Base-by-base conservation (phyloP, 1,139 yeast species). In the Ogataea hybrid region DNA sequence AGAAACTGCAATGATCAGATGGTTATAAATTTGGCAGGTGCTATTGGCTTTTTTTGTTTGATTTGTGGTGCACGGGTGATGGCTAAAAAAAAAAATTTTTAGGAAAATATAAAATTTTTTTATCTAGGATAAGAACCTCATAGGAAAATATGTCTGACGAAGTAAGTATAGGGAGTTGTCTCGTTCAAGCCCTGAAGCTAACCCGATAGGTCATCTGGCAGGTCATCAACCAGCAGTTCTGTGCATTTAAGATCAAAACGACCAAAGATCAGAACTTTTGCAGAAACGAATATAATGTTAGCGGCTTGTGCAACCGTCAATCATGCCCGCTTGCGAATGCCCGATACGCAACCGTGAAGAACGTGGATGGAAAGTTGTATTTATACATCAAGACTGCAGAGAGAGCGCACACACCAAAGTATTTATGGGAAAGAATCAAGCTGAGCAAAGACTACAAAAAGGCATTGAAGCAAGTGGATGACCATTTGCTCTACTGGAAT, bases 311-410 rank as follows among this genome's bases (percentile, higher is more conserved):
- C 65, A 77, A 81, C 41, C 80, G 98, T 60, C 92, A 84, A 63
- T 86, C 97, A 12, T 92, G 98, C 63, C 98, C 98, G 3, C 71
- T 92, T 47, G 98, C 98, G 22, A 92, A 92, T 63, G 87, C 97
- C 25, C 80, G 89, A 59, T 92, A 92, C 67, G 97, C 98, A 27
- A 92, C 98, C 0, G 95, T 92, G 39, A 84, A 92, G 57, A 83
- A 79, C 57, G 77, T 88, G 32, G 94, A 89, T 55, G 98, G 98
- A 16, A 79, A 81, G 61, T 70, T 92, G 37, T 92, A 89, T 60
- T 71, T 92, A 31, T 92, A 92, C 68, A 92, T 92, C 92, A 92
- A 92, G 64, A 92, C 97, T 1, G 96, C 95, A 2, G 98, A 92
- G 70, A 79, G 98, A 67, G 94, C 95, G 18, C 98, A 92, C 62